These are phyloP conservation scores for Corchorus olitorius DNA, from an alignment of 345 rosid species.

Conservation along the genomic window DNA sequence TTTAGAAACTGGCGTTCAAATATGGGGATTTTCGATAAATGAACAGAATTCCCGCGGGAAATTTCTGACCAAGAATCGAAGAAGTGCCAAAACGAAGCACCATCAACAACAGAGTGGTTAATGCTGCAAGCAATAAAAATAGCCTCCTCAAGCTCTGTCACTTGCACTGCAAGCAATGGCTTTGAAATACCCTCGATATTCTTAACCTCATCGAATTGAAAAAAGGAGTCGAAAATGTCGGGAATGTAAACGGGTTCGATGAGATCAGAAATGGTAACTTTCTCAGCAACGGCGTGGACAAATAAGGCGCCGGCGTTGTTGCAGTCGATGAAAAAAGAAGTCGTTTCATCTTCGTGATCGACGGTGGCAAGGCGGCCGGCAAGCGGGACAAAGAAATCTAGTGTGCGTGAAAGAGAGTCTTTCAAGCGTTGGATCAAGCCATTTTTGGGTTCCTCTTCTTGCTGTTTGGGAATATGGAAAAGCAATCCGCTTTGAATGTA, in stretches of 20 bases:
- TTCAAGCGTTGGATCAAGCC: constrained; percentile 14
- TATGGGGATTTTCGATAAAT: constrained; percentile 16
- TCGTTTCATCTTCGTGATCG: constrained; percentile 5
- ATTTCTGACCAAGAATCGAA: constrained; percentile 12
- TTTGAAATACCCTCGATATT: constrained; percentile 36
- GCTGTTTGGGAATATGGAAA: constrained; percentile 26
- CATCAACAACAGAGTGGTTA: constrained; percentile 6
- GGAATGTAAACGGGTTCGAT: constrained; percentile 34
- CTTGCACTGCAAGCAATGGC: constrained; percentile 14
- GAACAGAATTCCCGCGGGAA: constrained; percentile 20
- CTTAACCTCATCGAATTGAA: constrained; percentile 38
- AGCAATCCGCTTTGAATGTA: constrained; percentile 27
- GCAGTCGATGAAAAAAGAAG: constrained; percentile 20
- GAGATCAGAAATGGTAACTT: constrained; percentile 31
- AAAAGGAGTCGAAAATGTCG: constrained; percentile 33
- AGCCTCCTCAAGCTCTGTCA: constrained; percentile 6
- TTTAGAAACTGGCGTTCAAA: constrained; percentile 13
- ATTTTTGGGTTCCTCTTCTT: background rate
- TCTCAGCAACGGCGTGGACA: constrained; percentile 36
- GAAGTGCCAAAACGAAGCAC: constrained; percentile 12
- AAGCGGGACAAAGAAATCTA: constrained; percentile 19
- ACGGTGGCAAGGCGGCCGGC: constrained; percentile 19
- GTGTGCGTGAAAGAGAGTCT: constrained; percentile 26
- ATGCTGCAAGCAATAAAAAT: constrained; percentile 12
- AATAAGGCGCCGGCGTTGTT: constrained; percentile 27